Conservation (phyloP, 768 basidiomycete genomes). For the Panaeolus papilionaceus region DNA sequence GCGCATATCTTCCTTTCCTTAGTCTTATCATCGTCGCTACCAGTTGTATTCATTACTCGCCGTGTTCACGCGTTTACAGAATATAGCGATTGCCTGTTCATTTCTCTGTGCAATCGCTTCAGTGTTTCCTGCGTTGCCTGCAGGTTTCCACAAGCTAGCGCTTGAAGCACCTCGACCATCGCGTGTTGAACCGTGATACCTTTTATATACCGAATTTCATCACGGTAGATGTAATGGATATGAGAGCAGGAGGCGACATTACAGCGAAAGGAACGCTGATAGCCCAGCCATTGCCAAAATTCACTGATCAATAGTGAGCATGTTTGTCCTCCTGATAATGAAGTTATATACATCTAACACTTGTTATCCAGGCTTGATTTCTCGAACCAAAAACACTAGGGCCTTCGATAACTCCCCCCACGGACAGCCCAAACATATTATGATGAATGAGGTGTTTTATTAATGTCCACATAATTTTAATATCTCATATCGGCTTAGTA, state of each 20-base stretch:
- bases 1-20: no score
- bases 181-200: conserved; percentile 45
- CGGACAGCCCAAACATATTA: conserved; percentile 83
- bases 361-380: conserved; percentile 72
- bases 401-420: conserved; percentile 70
- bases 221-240: conserved; percentile 46
- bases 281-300: conserved; percentile 72
- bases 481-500: conserved; percentile 54
- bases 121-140: no score
- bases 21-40: no score
- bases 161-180: conserved; percentile 30
- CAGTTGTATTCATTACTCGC: no score
- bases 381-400: conserved; percentile 68
- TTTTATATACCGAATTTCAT: conserved; percentile 85
- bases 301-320: conserved; percentile 68
- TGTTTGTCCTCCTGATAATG: neutral
- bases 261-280: conserved; percentile 72
- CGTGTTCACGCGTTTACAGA: no score
- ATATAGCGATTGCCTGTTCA: no score
- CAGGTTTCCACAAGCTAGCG: neutral
- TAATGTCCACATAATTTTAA: conserved; percentile 15
- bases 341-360: conserved; percentile 15
- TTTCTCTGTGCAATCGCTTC: no score
- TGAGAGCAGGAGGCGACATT: conserved; percentile 71
- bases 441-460: conserved; percentile 77